These are phyloP conservation scores for Astrephomene gubernaculifera DNA, from an alignment of 139 green algal species.

Conservation along the genomic window DNA sequence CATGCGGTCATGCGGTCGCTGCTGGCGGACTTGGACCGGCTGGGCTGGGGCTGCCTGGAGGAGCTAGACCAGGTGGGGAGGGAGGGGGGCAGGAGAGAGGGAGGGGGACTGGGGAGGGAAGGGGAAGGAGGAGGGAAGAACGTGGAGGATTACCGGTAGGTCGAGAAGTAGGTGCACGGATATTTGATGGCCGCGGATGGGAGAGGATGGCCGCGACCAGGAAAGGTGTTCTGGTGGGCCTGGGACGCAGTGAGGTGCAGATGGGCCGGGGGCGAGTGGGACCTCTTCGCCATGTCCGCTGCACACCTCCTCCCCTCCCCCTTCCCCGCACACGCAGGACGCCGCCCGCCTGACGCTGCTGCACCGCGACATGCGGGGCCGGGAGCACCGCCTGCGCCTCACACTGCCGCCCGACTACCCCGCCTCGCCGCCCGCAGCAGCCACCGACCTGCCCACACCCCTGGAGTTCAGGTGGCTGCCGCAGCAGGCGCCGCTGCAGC, in stretches of 20 bases:
- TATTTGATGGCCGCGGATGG: neutral
- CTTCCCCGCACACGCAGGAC: no score
- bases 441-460: conserved; percentile 28
- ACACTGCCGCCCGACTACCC: conserved; percentile 28
- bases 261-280: no score
- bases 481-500: neutral
- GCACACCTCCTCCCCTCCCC: neutral
- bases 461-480: conserved; percentile 4
- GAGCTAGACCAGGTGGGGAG: conserved; percentile 24
- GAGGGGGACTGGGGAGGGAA: neutral
- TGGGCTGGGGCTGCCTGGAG: conserved; percentile 44
- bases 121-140: neutral
- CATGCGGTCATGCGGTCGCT: conserved; percentile 22
- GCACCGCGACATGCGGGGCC: neutral
- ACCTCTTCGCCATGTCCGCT: neutral
- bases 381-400: conserved; percentile 20
- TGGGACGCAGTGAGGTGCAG: no score
- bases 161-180: no score
- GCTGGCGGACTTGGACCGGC: conserved; percentile 39
- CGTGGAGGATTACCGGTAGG: no score
- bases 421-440: neutral
- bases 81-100: neutral
- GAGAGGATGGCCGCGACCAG: neutral
- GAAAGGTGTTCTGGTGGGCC: no score
- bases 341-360: conserved; percentile 15